Conservation (phyloP, 2,329 filamentous ascomycete genomes). For the Bipolaris cookei region DNA sequence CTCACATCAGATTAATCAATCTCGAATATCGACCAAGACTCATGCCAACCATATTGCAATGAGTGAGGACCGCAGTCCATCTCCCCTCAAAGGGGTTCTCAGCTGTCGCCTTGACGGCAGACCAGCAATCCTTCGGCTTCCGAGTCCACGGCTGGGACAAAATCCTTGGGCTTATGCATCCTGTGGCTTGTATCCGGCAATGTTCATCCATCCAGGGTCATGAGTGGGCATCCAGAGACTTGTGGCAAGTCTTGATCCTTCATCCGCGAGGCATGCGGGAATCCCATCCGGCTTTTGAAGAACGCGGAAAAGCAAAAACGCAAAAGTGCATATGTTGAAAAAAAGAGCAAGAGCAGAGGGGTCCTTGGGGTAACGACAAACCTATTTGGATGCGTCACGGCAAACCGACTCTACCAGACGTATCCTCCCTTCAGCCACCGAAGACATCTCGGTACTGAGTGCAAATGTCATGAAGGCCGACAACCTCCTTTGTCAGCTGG, state of each 20-base stretch:
- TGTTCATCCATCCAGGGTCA: conserved; percentile 18
- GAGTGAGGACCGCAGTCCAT: conserved; percentile 31
- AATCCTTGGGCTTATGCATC: conserved; percentile 23
- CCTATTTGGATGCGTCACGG: conserved; percentile 29
- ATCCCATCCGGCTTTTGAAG: conserved; percentile 29
- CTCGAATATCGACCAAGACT: conserved; percentile 31
- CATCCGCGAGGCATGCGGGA: conserved; percentile 34
- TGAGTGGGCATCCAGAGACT: conserved; percentile 29
- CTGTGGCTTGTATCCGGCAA: conserved; percentile 24
- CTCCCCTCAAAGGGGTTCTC: conserved; percentile 19
- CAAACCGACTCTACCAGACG: conserved; percentile 26
- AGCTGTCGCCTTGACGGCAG: conserved; percentile 28
- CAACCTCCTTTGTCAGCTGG: conserved; percentile 46
- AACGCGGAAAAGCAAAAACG: conserved; percentile 35
- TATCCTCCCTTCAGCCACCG: conserved; percentile 40
- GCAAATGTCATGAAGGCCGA: conserved; percentile 45
- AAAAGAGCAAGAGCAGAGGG: conserved; percentile 24
- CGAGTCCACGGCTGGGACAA: conserved; percentile 36
- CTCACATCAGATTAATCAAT: conserved; percentile 28
- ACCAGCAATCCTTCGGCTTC: conserved; percentile 26
- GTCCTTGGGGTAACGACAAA: conserved; percentile 37
- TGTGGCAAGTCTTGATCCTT: conserved; percentile 27
- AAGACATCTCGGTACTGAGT: conserved; percentile 41
- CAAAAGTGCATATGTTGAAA: conserved; percentile 26
- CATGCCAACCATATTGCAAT: conserved; percentile 37